Conservation (phyloP, 495 filamentous ascomycete genomes). For the Peziza echinospora region DNA sequence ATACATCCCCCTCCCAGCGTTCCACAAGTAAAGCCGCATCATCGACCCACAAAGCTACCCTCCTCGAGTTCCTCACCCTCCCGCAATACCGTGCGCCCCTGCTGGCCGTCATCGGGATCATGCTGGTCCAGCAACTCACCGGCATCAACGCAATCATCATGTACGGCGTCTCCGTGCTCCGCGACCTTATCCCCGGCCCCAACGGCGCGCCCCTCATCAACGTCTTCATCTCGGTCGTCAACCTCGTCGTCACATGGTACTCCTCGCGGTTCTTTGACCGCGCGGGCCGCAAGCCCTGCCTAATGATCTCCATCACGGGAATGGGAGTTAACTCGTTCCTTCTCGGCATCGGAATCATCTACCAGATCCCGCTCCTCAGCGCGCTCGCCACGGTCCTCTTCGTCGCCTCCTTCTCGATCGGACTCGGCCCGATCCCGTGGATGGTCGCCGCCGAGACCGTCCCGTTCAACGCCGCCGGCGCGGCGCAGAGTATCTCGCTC, state of each 20-base stretch:
- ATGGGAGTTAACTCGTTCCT: constrained; percentile 58
- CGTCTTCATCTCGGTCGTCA: constrained; percentile 65
- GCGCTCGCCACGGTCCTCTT: constrained; percentile 65
- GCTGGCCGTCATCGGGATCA: constrained; percentile 67
- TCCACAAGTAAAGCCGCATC: too few relatives aligned
- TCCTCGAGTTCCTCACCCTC: constrained; percentile 7
- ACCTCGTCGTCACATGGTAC: constrained; percentile 56
- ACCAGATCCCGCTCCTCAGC: constrained; percentile 44
- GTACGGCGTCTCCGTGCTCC: constrained; percentile 82
- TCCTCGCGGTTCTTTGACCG: constrained; percentile 71
- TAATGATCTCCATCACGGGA: constrained; percentile 57
- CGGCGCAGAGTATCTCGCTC: constrained; percentile 64
- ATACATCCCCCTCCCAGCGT: too few relatives aligned
- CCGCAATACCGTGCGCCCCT: constrained; percentile 49
- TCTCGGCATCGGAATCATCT: constrained; percentile 53
- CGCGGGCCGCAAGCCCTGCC: constrained; percentile 62
- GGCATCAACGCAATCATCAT: constrained; percentile 96
- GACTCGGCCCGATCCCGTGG: constrained; percentile 83
- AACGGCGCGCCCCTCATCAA: constrained; percentile 58
- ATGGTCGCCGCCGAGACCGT: constrained; percentile 80
- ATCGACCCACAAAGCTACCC: constrained; percentile 6
- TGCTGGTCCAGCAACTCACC: constrained; percentile 78
- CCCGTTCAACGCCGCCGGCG: constrained; percentile 67
- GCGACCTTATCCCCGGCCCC: constrained; percentile 41
- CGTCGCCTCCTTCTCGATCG: constrained; percentile 74